These are phyloP conservation scores for Mycena rosella DNA, from an alignment of 768 basidiomycete species.

Conservation along the genomic window DNA sequence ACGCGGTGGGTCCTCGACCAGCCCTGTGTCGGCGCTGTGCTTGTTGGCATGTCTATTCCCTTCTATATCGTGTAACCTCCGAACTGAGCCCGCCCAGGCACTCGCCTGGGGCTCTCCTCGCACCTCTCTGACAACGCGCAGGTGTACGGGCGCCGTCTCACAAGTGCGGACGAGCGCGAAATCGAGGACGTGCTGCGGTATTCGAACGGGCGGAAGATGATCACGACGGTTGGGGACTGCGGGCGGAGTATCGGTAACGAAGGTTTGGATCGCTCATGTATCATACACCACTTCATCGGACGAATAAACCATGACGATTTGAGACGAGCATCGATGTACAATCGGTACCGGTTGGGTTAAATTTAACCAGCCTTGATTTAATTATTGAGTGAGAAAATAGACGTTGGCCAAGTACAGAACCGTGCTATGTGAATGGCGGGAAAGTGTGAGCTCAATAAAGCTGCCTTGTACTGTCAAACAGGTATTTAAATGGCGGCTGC, in stretches of 20 bases:
- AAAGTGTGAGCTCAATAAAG: too few species aligned
- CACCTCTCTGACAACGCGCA: background rate
- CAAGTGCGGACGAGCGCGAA: background rate
- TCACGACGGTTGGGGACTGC: background rate
- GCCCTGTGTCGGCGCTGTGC: conserved; percentile 80
- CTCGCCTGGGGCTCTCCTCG: background rate
- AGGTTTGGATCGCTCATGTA: too few species aligned
- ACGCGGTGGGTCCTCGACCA: conserved; percentile 90
- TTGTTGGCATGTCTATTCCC: conserved; percentile 67
- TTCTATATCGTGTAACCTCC: background rate
- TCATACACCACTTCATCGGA: too few species aligned
- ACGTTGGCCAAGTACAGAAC: too few species aligned
- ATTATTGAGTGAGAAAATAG: too few species aligned
- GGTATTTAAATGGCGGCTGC: too few species aligned
- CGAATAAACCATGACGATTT: too few species aligned
- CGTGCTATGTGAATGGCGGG: too few species aligned
- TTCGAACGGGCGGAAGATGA: background rate
- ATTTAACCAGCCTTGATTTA: too few species aligned
- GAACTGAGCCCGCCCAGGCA: background rate
- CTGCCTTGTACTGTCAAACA: too few species aligned
- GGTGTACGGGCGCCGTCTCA: background rate
- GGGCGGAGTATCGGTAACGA: background rate
- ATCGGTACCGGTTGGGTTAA: too few species aligned
- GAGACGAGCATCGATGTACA: too few species aligned
- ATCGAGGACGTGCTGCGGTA: background rate